A percentile compares a stretch with the other conserved stretches of the same genome.
Conservation (phyloP, 2,329 filamentous ascomycete genomes). For the Colletotrichum sp. region DNA sequence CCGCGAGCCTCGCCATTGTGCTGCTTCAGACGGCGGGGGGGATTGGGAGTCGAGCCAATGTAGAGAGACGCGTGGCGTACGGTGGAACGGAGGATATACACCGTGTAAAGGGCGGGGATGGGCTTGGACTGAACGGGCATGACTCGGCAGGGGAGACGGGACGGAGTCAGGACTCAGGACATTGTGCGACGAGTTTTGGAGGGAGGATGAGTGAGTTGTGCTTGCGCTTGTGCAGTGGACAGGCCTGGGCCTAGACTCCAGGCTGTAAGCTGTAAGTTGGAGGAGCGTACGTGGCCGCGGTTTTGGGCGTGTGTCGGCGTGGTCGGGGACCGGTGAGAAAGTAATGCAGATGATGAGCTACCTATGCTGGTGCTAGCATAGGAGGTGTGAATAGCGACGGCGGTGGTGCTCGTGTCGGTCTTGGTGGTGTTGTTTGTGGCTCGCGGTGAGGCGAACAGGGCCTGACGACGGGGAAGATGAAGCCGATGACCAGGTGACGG, state of each 20-base stretch:
- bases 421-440: background rate
- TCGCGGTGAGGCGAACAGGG: background rate
- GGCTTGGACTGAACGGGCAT: conserved; percentile 54
- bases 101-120: conserved; percentile 90
- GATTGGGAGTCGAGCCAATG: conserved; percentile 91
- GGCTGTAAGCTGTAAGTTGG: background rate
- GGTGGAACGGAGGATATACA: conserved; percentile 89
- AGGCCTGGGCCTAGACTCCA: conserved; percentile 7
- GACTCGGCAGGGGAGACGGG: conserved; percentile 19
- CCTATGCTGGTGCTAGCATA: background rate
- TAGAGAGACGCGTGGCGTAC: conserved; percentile 76
- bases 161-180: conserved; percentile 11
- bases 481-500: background rate
- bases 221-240: background rate
- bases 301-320: conserved; percentile 16
- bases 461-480: background rate
- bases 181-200: conserved; percentile 17
- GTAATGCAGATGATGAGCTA: background rate
- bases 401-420: background rate
- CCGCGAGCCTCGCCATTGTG: conserved; percentile 88
- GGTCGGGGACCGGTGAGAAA: background rate
- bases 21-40: conserved; percentile 81
- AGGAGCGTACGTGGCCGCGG: conserved; percentile 13
- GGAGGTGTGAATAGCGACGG: background rate
- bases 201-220: background rate